Percentiles rank a stretch among this genome's conserved stretches.
These are phyloP conservation scores for Penicillium digitatum DNA, from an alignment of 2,329 filamentous ascomycete genomes.

Conservation along the genomic window DNA sequence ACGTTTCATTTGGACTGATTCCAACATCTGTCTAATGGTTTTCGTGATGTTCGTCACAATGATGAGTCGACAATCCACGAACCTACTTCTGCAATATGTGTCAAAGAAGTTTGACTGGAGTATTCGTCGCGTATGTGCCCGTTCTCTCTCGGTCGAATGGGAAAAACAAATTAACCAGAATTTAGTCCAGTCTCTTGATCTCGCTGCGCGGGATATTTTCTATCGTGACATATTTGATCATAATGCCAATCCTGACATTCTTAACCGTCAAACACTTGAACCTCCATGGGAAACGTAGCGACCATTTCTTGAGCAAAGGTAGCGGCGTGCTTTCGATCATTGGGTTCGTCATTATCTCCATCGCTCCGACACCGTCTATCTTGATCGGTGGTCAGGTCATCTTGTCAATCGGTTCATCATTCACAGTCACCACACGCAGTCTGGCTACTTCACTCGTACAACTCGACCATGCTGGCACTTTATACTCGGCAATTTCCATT, in stretches of 20 bases:
- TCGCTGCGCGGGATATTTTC: constrained; percentile 25
- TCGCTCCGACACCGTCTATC: constrained; percentile 15
- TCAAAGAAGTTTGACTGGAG: constrained; percentile 32
- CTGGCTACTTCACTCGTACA: constrained; percentile 27
- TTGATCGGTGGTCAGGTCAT: constrained; percentile 24
- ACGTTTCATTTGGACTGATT: constrained; percentile 24
- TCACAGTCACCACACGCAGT: constrained; percentile 23
- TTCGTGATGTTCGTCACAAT: constrained; percentile 22
- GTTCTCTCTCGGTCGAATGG: too few relatives aligned
- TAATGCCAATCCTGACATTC: constrained; percentile 22
- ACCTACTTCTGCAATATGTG: constrained; percentile 29
- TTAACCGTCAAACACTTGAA: constrained; percentile 15
- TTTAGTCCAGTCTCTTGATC: constrained; percentile 29
- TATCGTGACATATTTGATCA: constrained; percentile 20
- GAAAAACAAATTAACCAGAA: constrained; percentile 2
- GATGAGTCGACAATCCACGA: constrained; percentile 22
- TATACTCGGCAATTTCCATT: constrained; percentile 29
- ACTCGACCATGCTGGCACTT: constrained; percentile 26
- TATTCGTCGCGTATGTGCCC: constrained; percentile 22
- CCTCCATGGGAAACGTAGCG: constrained; percentile 20
- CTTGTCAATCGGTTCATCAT: constrained; percentile 25
- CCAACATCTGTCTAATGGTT: constrained; percentile 21
- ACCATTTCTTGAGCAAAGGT: constrained; percentile 21
- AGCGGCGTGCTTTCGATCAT: constrained; percentile 20
- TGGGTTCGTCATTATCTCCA: constrained; percentile 19